Percentiles rank a stretch among this genome's conserved stretches.
Evolutionary conservation across 371 early-diverging fungal genomes (phyloP).

Genomic region (Apophysomyces ossiformis): DNA sequence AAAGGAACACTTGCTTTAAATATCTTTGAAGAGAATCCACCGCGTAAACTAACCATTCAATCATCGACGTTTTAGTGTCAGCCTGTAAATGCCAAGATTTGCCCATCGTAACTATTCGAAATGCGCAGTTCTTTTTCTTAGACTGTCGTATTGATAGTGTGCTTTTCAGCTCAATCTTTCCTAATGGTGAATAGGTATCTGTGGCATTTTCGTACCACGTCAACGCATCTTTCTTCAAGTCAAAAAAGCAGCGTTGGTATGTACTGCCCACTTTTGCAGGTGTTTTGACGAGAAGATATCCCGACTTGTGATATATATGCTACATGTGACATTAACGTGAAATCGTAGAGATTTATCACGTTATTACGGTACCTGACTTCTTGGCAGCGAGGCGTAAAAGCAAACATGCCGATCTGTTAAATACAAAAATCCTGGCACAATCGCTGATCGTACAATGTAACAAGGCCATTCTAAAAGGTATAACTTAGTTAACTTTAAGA

Average conservation of each 20-base stretch:
- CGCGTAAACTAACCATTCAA: conserved; percentile 56
- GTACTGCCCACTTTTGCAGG: conserved; percentile 38
- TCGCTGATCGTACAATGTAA: conserved; percentile 70
- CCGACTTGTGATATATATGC: conserved; percentile 64
- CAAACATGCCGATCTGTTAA: conserved; percentile 71
- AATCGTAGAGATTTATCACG: not conserved
- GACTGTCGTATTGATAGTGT: conserved; percentile 58
- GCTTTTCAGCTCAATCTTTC: conserved; percentile 71
- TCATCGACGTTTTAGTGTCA: conserved; percentile 52
- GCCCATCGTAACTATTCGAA: conserved; percentile 60
- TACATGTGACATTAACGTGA: conserved; percentile 17
- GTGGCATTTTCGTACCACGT: conserved; percentile 66
- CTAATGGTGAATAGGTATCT: conserved; percentile 72
- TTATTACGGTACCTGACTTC: conserved; percentile 44
- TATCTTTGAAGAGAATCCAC: not conserved
- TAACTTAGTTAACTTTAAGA: not conserved
- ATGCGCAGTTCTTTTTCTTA: conserved; percentile 52
- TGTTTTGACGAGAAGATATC: conserved; percentile 63
- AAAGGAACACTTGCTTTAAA: not conserved
- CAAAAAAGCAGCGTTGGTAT: conserved; percentile 71
- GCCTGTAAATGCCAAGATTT: conserved; percentile 62
- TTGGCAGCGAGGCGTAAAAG: conserved; percentile 72
- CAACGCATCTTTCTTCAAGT: conserved; percentile 67
- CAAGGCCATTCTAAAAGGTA: conserved; percentile 69
- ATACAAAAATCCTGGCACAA: conserved; percentile 75